These are phyloP conservation scores for Sarocladiaceae sp. DNA, from an alignment of 2,329 filamentous ascomycete species.

Conservation along the genomic window DNA sequence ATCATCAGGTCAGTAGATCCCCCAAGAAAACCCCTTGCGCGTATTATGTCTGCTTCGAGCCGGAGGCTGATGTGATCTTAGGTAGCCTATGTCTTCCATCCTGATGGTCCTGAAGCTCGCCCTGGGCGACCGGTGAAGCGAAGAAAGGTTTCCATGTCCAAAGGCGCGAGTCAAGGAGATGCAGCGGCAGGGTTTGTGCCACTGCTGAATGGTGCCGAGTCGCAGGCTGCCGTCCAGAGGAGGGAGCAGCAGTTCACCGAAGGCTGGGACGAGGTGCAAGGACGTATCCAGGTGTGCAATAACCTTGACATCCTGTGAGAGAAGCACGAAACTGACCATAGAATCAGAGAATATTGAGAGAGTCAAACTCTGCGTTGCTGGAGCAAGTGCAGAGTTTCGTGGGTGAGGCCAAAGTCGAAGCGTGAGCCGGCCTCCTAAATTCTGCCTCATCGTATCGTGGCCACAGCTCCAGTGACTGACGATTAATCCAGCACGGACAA, in stretches of 20 bases:
- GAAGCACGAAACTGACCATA: slow-evolving; percentile 4
- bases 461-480: slow-evolving; percentile 13
- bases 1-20: slow-evolving; percentile 35
- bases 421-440: slow-evolving; percentile 18
- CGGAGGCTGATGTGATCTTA: slow-evolving; percentile 22
- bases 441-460: background rate
- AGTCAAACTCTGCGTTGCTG: slow-evolving; percentile 55
- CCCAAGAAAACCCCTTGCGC: no score
- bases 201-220: slow-evolving; percentile 50
- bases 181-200: slow-evolving; percentile 36
- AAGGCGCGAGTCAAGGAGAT: slow-evolving; percentile 11
- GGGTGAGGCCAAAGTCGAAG: slow-evolving; percentile 25
- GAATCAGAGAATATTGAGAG: slow-evolving; percentile 46
- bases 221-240: slow-evolving; percentile 37
- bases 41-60: no score
- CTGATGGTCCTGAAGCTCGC: slow-evolving; percentile 32
- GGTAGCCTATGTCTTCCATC: slow-evolving; percentile 58
- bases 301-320: slow-evolving; percentile 16
- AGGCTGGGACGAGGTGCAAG: slow-evolving; percentile 59
- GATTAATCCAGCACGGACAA: slow-evolving; percentile 30
- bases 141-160: slow-evolving; percentile 41
- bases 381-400: slow-evolving; percentile 53
- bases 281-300: slow-evolving; percentile 46
- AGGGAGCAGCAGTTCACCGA: slow-evolving; percentile 55
- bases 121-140: slow-evolving; percentile 45